A percentile compares a stretch with the other conserved stretches of the same genome.
phyloP scores from a whole-genome alignment of 148 eudicot genomes.

The Camellia lanceoleosa region DNA sequence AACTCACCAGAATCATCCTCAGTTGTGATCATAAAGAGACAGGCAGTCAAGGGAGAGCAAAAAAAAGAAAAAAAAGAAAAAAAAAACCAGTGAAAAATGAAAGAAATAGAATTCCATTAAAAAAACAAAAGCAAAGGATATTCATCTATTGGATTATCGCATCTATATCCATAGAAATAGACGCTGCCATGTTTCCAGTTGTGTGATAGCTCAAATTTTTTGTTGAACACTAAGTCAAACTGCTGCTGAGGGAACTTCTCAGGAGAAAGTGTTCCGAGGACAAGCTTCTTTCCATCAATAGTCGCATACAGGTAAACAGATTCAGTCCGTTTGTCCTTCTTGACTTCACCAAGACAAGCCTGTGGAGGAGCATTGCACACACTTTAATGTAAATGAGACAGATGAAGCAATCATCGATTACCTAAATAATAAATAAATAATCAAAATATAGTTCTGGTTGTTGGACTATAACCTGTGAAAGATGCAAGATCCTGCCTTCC shows the following conservation, averaged over 20 bases:
- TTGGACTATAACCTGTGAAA: slow-evolving; percentile 54
- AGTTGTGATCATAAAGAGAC: slow-evolving; percentile 17
- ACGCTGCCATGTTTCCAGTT: slow-evolving; percentile 75
- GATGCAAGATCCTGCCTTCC: slow-evolving; percentile 50
- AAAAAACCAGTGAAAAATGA: background rate
- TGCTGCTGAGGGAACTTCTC: slow-evolving; percentile 57
- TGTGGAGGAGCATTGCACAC: slow-evolving; percentile 14
- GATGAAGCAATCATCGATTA: background rate
- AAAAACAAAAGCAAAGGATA: slow-evolving; percentile 36
- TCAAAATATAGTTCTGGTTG: background rate
- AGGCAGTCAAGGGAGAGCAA: slow-evolving; percentile 25
- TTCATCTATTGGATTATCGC: slow-evolving; percentile 31
- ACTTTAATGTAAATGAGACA: background rate
- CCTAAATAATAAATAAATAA: background rate
- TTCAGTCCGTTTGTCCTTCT: slow-evolving; percentile 52
- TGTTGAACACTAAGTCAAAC: slow-evolving; percentile 65
- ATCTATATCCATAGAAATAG: slow-evolving; percentile 60
- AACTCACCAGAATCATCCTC: slow-evolving; percentile 39
- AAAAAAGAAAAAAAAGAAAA: background rate
- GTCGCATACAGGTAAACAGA: slow-evolving; percentile 49
- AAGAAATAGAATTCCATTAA: background rate
- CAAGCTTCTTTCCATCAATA: slow-evolving; percentile 46
- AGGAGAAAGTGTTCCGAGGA: slow-evolving; percentile 58
- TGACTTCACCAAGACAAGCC: slow-evolving; percentile 70
- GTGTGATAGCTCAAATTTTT: slow-evolving; percentile 66